Conservation (phyloP, 352 stramenopile genomes). For the Pythium rishiriense region DNA sequence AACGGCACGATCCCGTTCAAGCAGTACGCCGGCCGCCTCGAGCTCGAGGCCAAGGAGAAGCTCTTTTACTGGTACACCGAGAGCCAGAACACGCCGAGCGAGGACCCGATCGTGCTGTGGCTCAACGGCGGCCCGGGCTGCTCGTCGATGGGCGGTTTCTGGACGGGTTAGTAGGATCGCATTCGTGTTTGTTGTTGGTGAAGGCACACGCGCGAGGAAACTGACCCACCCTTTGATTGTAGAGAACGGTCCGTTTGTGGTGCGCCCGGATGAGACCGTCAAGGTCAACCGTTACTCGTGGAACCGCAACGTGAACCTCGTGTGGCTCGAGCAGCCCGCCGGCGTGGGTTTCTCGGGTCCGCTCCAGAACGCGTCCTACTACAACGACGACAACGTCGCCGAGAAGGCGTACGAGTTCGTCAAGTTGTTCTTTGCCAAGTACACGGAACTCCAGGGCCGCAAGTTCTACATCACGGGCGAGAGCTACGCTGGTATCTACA, state of each 20-base stretch:
- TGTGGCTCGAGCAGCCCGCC: slow-evolving; percentile 77
- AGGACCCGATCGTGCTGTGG: slow-evolving; percentile 80
- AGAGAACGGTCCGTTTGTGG: slow-evolving; percentile 80
- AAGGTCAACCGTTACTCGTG: slow-evolving; percentile 74
- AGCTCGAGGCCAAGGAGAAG: slow-evolving; percentile 53
- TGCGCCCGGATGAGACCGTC: slow-evolving; percentile 50
- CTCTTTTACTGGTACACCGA: slow-evolving; percentile 87
- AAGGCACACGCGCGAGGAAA: not conserved
- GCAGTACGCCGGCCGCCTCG: slow-evolving; percentile 65
- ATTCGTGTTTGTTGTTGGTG: not conserved
- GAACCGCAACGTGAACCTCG: slow-evolving; percentile 77
- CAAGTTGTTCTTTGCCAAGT: slow-evolving; percentile 65
- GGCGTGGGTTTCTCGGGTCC: slow-evolving; percentile 74
- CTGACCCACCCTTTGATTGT: too few species aligned
- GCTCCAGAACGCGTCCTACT: slow-evolving; percentile 63
- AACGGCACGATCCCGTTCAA: slow-evolving; percentile 50
- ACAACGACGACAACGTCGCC: slow-evolving; percentile 78
- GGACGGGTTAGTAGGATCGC: slow-evolving; percentile 31
- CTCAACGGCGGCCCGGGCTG: slow-evolving; percentile 80
- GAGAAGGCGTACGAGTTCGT: slow-evolving; percentile 83
- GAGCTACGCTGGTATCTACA: slow-evolving; percentile 90
- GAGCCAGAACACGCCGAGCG: slow-evolving; percentile 48
- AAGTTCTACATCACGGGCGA: slow-evolving; percentile 86
- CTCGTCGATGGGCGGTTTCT: slow-evolving; percentile 69
- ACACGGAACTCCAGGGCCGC: slow-evolving; percentile 64